Percentiles rank a stretch among this genome's conserved stretches.
Evolutionary conservation across 106 monocot species (phyloP).

Genomic region (Triglochin maritima): DNA sequence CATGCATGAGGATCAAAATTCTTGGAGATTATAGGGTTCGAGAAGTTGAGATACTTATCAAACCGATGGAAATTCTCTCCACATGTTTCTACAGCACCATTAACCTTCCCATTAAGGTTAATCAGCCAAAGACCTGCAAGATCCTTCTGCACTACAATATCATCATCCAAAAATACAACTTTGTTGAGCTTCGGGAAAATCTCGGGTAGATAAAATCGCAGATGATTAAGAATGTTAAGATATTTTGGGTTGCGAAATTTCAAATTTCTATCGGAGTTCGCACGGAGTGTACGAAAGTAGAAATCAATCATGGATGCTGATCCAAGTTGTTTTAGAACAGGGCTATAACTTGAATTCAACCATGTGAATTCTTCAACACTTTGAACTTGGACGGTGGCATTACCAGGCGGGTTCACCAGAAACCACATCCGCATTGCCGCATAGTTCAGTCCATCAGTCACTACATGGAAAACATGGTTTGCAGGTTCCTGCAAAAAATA

Average conservation of each 20-base stretch:
- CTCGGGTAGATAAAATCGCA: conserved; percentile 39
- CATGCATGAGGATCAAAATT: conserved; percentile 36
- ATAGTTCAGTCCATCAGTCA: conserved; percentile 36
- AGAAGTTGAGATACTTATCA: conserved; percentile 42
- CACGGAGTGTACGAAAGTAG: conserved; percentile 20
- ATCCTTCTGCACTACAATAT: conserved; percentile 35
- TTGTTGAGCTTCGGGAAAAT: conserved; percentile 32
- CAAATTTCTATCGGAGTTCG: conserved; percentile 23
- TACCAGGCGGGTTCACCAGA: conserved; percentile 23
- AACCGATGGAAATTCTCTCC: conserved; percentile 36
- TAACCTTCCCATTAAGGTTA: conserved; percentile 37
- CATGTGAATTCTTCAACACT: conserved; percentile 38
- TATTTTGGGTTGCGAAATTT: conserved; percentile 50
- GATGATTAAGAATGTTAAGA: conserved; percentile 37
- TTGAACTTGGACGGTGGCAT: conserved; percentile 28
- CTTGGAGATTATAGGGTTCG: conserved; percentile 31
- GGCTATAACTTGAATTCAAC: conserved; percentile 37
- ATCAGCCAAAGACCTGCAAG: conserved; percentile 29
- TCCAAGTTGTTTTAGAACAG: conserved; percentile 34
- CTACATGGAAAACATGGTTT: conserved; percentile 42
- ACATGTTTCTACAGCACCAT: conserved; percentile 51
- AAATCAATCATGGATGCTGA: conserved; percentile 34
- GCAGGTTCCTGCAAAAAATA: conserved; percentile 17
- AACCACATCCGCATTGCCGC: conserved; percentile 44
- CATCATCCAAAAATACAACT: conserved; percentile 32